Evolutionary conservation across 73 alveolate species (phyloP), one percentile per base, ranked within the genome.

Genomic region (Blepharisma japonicum): DNA sequence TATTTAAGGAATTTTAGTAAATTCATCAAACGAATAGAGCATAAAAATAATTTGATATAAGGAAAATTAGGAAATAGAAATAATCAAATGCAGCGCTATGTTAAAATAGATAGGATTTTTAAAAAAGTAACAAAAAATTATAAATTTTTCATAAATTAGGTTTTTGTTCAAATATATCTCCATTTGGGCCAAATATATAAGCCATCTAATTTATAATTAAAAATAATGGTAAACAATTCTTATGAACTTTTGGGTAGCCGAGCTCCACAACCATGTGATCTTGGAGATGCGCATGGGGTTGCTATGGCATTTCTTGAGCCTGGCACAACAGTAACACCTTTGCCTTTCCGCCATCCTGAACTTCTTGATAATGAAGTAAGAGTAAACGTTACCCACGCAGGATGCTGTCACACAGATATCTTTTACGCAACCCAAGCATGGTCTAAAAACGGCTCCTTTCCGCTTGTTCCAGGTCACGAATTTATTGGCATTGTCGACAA

Each of bases 381-480:
- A 23, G 27, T 70, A 9, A 70, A 25, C 14, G 66, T 70, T 9
- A 70, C 80, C n/a, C 66, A 47, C 42, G 70, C 80, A 45, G 80
- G 80, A 38, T n/a, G 18, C 42, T 70, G 80, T 5, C 77, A 23
- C 25, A 45, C 55, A 1, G 80, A 70, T 70, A 5, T 45, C 20
- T 25, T 38, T n/a, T 7, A 7, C 14, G 21, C 42, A 18, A 23
- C 11, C 14, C 14, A 45, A 7, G 61, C 14, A 7, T 70, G 80
- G 80, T n/a, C 32, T 0, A 7, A 11, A 18, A 25, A 25, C 3
- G 61, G 21, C 5, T 18, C 21, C 11, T 78, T 54, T 80, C 89
- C 89, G 6, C 27, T 78, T 55, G 89, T 82, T 55, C 87, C 87
- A 21, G 89, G 89, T 20, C 89, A 82, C 66, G 89, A 82, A 55